Evolutionary conservation across 352 stramenopile species (phyloP).

Genomic region (Phytophthora colocasiae): DNA sequence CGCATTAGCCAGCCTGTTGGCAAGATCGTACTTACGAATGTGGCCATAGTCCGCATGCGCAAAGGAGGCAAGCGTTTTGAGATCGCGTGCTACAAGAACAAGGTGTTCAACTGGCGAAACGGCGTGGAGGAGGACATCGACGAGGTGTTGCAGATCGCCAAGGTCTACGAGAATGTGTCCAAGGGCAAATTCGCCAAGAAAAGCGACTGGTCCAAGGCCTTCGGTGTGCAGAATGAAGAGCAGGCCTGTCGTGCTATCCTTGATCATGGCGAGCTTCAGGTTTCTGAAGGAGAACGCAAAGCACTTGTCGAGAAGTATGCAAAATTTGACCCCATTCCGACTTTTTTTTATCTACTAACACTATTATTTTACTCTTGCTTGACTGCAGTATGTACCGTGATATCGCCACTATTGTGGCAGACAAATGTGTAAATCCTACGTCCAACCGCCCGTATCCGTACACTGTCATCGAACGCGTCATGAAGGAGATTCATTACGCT

Average conservation of each 20-base stretch:
- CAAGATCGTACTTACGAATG: conserved; percentile 96
- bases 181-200: conserved; percentile 97
- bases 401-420: conserved; percentile 96
- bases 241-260: conserved; percentile 95
- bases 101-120: conserved; percentile 98
- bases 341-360: conserved; percentile 12
- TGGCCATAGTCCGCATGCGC: conserved; percentile 96
- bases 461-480: conserved; percentile 96
- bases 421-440: conserved; percentile 97
- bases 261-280: conserved; percentile 96
- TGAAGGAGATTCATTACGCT: conserved; percentile 96
- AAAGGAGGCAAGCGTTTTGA: conserved; percentile 98
- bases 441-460: conserved; percentile 97
- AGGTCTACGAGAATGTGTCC: conserved; percentile 98
- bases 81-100: conserved; percentile 99
- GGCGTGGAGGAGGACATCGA: conserved; percentile 98
- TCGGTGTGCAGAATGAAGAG: conserved; percentile 93
- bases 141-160: conserved; percentile 98
- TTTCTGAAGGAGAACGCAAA: conserved; percentile 96
- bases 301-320: conserved; percentile 90
- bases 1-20: conserved; percentile 84
- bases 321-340: not conserved
- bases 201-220: conserved; percentile 94
- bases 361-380: conserved; percentile 2
- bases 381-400: conserved; percentile 90